A percentile compares a stretch with the other conserved stretches of the same genome.
These are phyloP conservation scores for Leptographium flavum DNA, from an alignment of 2,329 filamentous ascomycete genomes.

Conservation along the genomic window DNA sequence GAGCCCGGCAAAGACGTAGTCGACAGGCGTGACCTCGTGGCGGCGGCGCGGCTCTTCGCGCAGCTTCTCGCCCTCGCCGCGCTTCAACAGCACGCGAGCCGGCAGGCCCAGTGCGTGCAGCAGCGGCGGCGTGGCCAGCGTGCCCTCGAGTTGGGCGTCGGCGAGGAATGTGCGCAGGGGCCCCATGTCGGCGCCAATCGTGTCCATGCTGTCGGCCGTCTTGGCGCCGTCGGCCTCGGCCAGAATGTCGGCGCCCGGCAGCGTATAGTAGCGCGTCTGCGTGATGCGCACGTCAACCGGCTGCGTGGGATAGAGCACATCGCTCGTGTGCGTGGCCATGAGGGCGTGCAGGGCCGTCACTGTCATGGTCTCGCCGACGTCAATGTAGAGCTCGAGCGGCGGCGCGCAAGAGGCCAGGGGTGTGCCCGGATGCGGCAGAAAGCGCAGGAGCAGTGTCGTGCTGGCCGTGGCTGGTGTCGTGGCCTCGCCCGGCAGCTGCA, in stretches of 20 bases:
- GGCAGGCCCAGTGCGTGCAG: constrained; percentile 15
- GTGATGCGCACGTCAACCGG: constrained; percentile 34
- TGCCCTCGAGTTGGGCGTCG: constrained; percentile 28
- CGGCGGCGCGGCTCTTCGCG: not conserved
- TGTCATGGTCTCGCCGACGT: not conserved
- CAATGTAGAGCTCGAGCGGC: constrained; percentile 23
- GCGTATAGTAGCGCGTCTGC: constrained; percentile 20
- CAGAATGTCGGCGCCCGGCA: constrained; percentile 13
- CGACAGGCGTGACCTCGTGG: constrained; percentile 8
- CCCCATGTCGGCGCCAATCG: constrained; percentile 2
- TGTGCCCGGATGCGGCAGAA: constrained; percentile 23
- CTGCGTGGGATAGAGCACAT: constrained; percentile 30
- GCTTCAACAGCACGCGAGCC: constrained; percentile 7
- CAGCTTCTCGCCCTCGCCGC: not conserved
- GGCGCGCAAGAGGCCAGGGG: constrained; percentile 10
- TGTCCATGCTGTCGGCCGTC: no score
- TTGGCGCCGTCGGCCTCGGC: not conserved
- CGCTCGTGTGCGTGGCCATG: constrained; percentile 20
- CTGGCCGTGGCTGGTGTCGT: not conserved
- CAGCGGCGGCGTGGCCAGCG: constrained; percentile 28
- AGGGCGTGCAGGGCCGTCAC: constrained; percentile 17
- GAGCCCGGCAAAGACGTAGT: constrained; percentile 33
- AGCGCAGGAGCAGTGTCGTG: constrained; percentile 29
- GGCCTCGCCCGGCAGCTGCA: constrained; percentile 23
- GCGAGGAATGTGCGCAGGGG: constrained; percentile 29